These are phyloP conservation scores for Rhizopus microsporus DNA, from an alignment of 371 early-diverging fungal species.

Conservation along the genomic window DNA sequence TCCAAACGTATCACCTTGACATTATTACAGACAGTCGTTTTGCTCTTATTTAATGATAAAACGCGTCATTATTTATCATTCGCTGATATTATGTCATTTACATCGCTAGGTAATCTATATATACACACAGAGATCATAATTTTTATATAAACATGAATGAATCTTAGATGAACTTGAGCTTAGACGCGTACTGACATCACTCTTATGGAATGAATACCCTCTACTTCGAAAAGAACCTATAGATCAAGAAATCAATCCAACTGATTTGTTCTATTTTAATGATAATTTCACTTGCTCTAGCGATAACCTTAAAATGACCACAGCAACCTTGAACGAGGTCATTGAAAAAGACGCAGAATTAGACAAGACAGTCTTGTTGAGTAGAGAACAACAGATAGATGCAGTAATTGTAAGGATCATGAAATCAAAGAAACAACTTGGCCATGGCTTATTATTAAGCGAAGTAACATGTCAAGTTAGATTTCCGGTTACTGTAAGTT, in stretches of 20 bases:
- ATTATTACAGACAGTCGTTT: constrained; percentile 72
- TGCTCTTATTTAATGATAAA: constrained; percentile 77
- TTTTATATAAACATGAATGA: background rate
- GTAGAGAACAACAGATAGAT: constrained; percentile 76
- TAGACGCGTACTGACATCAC: constrained; percentile 76
- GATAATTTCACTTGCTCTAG: constrained; percentile 62
- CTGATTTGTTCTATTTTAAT: constrained; percentile 74
- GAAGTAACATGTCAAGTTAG: constrained; percentile 77
- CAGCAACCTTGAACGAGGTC: constrained; percentile 83
- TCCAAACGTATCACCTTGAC: constrained; percentile 73
- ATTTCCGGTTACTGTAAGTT: constrained; percentile 75
- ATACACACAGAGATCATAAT: background rate
- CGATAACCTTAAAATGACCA: constrained; percentile 80
- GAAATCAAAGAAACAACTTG: constrained; percentile 77
- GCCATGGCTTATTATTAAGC: constrained; percentile 68
- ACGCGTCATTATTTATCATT: constrained; percentile 54
- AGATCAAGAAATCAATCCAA: constrained; percentile 53
- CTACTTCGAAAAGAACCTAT: constrained; percentile 69
- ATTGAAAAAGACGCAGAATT: constrained; percentile 74
- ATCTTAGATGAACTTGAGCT: constrained; percentile 73
- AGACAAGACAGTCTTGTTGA: constrained; percentile 72
- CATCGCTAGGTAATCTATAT: constrained; percentile 58
- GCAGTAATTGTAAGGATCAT: constrained; percentile 94
- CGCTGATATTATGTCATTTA: constrained; percentile 65
- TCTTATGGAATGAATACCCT: constrained; percentile 79